These are phyloP conservation scores for Babesia divergens DNA, from an alignment of 169 alveolate species.

Conservation along the genomic window DNA sequence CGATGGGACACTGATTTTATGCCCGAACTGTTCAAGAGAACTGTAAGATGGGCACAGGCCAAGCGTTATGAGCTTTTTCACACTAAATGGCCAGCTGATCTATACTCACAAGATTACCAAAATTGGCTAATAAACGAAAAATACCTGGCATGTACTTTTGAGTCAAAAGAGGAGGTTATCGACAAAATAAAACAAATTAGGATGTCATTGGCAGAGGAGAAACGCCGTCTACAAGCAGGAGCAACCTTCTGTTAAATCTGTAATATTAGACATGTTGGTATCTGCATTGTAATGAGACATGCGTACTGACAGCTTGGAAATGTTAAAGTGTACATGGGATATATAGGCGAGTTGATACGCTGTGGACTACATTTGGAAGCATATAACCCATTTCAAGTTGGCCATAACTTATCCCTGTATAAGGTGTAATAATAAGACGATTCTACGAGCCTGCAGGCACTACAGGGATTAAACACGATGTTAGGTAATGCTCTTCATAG, in stretches of 20 bases:
- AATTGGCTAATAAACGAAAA: constrained; percentile 73
- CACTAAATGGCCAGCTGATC: constrained; percentile 78
- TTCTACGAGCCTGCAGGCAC: no score
- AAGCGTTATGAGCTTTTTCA: constrained; percentile 70
- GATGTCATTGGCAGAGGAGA: constrained; percentile 27
- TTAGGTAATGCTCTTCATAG: no score
- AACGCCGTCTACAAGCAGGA: background rate
- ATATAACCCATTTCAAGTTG: no score
- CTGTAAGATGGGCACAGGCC: constrained; percentile 81
- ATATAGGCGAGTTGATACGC: no score
- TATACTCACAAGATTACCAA: constrained; percentile 66
- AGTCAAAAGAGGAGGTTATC: constrained; percentile 78
- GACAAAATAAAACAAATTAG: constrained; percentile 68
- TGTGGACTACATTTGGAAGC: no score
- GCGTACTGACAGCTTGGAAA: no score
- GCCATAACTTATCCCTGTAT: no score
- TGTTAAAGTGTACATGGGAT: no score
- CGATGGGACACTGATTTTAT: constrained; percentile 75
- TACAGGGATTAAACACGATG: no score
- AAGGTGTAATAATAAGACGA: no score
- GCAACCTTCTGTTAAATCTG: background rate
- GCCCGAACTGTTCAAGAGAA: constrained; percentile 77
- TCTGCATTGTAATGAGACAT: no score
- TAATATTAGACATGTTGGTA: background rate
- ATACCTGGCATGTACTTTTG: constrained; percentile 74